phyloP scores from a whole-genome alignment of 352 stramenopile species.

The Phytopythium sindhum region DNA sequence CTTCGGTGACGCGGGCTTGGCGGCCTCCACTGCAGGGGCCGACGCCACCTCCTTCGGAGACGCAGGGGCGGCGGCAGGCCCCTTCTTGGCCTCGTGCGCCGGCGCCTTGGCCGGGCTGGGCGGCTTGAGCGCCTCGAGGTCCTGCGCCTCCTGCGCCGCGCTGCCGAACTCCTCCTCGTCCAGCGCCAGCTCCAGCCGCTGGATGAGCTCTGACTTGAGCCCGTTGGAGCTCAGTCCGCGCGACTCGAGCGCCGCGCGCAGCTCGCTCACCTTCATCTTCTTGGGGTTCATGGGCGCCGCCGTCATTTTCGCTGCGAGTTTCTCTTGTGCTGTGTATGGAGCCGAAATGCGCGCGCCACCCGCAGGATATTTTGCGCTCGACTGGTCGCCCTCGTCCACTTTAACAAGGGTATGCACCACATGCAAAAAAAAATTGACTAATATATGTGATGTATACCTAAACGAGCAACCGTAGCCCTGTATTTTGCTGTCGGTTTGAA shows the following conservation, averaged over 20 bases:
- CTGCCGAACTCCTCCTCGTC: slow-evolving; percentile 87
- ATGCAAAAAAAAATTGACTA: not conserved
- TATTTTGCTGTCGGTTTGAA: not conserved
- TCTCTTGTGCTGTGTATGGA: not conserved
- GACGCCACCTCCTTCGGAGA: slow-evolving; percentile 21
- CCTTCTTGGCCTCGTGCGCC: slow-evolving; percentile 17
- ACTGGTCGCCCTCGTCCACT: slow-evolving; percentile 4
- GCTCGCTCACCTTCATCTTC: slow-evolving; percentile 91
- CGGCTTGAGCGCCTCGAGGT: slow-evolving; percentile 41
- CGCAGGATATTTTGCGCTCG: not conserved
- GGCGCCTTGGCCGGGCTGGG: slow-evolving; percentile 26
- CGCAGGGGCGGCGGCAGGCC: slow-evolving; percentile 3
- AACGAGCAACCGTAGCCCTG: not conserved
- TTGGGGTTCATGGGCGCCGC: slow-evolving; percentile 77
- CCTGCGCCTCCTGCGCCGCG: slow-evolving; percentile 71
- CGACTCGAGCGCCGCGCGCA: slow-evolving; percentile 78
- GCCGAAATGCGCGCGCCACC: not conserved
- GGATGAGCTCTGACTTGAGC: slow-evolving; percentile 88
- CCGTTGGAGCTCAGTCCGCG: slow-evolving; percentile 80
- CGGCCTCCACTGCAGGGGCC: slow-evolving; percentile 2
- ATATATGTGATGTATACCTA: not conserved
- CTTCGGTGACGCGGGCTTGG: slow-evolving; percentile 15
- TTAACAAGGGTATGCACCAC: not conserved
- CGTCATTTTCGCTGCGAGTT: slow-evolving; percentile 28
- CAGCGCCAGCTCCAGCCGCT: slow-evolving; percentile 84